Evolutionary conservation across 345 rosid species (phyloP), one percentile per base, ranked within the genome.

Genomic region (Carallia pectinifolia): DNA sequence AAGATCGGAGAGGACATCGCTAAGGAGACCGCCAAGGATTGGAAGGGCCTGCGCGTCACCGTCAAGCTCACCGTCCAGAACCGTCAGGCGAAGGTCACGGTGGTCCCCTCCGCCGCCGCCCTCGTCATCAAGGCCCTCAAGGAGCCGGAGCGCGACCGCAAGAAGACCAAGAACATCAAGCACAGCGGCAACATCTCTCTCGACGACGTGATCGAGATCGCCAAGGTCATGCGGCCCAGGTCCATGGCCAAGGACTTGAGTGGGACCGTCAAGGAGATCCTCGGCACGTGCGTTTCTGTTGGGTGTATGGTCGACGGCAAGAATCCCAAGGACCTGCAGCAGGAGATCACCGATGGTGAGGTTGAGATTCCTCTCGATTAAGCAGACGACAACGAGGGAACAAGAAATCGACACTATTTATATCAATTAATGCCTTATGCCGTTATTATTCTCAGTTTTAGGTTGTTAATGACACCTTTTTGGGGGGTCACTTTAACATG

Each of bases 331-430:
- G 84, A 77, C 69, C 63, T 77, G 61, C 84, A 81, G 70, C 70
- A 77, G 65, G 84, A 81, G 79, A 77, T 81, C 55, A 70, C 62
- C 64, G 79, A 81, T 6, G 84, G 84, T 74, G 84, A 81, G 65
- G 68, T 81, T 6, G 84, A 68, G n/a, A 72, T 81, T 34, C 81
- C 84, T 15, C 17, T 23, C 13, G 52, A 47, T 60, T 2, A 63
- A 66, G 54, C 55, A 64, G 15, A 23, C 30, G 8, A 29, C 16
- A 52, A 16, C n/a, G 60, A 23, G 30, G 23, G 23, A 23, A 23
- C 23, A 23, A 55, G 30, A 23, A n/a, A n/a, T 7, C 13, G 12
- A 55, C 3, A 4, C 7, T 55, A 29, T 29, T 55, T 2, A 7
- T 55, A 2, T 55, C 3, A 55, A 27, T 30, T 63, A 70, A 48